Evolutionary conservation across 2,329 filamentous ascomycete species (phyloP), one percentile per base, ranked within the genome.

Genomic region (Coccinonectria pachysandricola): DNA sequence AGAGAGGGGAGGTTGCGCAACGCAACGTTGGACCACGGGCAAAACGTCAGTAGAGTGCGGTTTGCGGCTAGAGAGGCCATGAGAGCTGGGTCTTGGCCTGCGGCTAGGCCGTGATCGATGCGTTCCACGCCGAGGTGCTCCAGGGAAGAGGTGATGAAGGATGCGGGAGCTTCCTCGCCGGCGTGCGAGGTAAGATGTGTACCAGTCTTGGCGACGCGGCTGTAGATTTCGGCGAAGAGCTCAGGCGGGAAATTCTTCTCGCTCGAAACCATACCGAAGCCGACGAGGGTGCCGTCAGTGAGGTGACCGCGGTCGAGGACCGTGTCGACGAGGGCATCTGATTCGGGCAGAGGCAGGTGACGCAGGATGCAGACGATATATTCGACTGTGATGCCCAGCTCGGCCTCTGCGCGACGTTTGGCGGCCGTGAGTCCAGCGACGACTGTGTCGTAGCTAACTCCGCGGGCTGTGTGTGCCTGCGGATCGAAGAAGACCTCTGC

Each of bases 401-500:
- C 71, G 24, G 49, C 50, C 43, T 72, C 59, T 2, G 80, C 80
- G 12, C 71, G 65, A 28, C 54, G 46, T 40, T 75, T 68, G 2
- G 76, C 81, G 2, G 62, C 60, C 1, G 56, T 57, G 41, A 84
- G 74, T 3, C 81, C 82, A 3, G 53, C 48, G 4, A 85, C 63
- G 12, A 86, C 66, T 2, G 70, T 76, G 10, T 65, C 57, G 46
- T 82, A 78, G 6, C 62, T 39, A 4, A 87, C 56, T 5, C 75
- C 75, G 11, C 79, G 67, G 8, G 55, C 57, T 4, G 72, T 67
- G 51, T 87, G 82, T 2, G 77, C 79, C 52, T 87, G 80, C 2
- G 81, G 80, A 49, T 87, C 82, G 56, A 87, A 86, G 58, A 85
- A 87, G 37, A 85, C 66, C 52, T 87, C 81, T 9, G 77, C 77